Percentiles rank a stretch among this genome's conserved stretches.
These are phyloP conservation scores for Fusarium pseudograminearum DNA, from an alignment of 2,329 filamentous ascomycete genomes.

Conservation along the genomic window DNA sequence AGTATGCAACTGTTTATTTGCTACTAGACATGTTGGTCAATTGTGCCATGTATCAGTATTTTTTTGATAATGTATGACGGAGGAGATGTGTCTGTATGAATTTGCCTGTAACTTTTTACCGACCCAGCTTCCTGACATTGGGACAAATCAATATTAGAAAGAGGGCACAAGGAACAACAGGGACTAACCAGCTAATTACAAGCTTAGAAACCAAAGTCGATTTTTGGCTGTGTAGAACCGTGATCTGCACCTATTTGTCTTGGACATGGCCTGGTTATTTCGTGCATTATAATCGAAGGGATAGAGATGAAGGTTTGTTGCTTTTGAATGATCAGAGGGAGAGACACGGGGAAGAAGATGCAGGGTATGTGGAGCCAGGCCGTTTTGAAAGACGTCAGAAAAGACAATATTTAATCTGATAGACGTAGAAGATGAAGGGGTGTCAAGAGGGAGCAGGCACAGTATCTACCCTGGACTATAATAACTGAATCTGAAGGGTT, in stretches of 20 bases:
- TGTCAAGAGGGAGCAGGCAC: slow-evolving; percentile 4
- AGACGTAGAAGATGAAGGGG: slow-evolving; percentile 15
- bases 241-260: slow-evolving; percentile 37
- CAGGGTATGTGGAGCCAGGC: slow-evolving; percentile 19
- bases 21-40: too few relatives aligned
- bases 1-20: too few relatives aligned
- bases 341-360: slow-evolving; percentile 21
- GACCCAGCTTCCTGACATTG: background rate
- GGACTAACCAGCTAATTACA: background rate
- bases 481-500: slow-evolving; percentile 21
- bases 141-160: background rate
- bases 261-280: slow-evolving; percentile 23
- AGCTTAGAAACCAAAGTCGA: background rate
- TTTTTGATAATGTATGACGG: too few relatives aligned
- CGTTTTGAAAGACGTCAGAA: slow-evolving; percentile 2
- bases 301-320: slow-evolving; percentile 37
- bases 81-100: too few relatives aligned
- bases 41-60: too few relatives aligned
- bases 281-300: slow-evolving; percentile 34
- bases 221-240: slow-evolving; percentile 15
- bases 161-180: background rate
- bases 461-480: background rate
- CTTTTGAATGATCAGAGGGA: slow-evolving; percentile 23
- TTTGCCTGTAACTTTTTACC: too few relatives aligned
- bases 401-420: slow-evolving; percentile 16